Percentiles rank a stretch among this genome's conserved stretches.
These are phyloP conservation scores for Solanum lignicaule DNA, from an alignment of 257 asterid species.

Conservation along the genomic window DNA sequence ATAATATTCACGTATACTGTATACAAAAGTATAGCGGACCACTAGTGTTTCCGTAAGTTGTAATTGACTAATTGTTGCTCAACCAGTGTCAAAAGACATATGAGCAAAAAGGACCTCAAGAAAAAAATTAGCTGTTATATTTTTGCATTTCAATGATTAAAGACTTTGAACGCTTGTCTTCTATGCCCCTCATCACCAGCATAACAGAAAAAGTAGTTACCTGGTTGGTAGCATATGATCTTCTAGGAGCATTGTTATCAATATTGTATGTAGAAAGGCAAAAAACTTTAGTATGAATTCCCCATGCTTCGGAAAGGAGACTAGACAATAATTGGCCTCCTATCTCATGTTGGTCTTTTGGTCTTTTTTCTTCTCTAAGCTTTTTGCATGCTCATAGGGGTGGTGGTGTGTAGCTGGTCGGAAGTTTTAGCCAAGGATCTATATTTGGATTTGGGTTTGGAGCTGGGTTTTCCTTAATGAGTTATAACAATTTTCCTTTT, in stretches of 20 bases:
- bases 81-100: neutral
- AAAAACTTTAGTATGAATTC: neutral
- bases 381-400: neutral
- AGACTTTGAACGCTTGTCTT: neutral
- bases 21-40: neutral
- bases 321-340: neutral
- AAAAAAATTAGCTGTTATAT: neutral
- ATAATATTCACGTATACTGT: neutral
- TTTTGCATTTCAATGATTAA: neutral
- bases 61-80: neutral
- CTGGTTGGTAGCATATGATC: conserved; percentile 51
- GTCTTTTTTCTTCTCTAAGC: neutral
- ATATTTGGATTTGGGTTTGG: neutral
- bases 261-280: neutral
- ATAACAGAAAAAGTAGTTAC: conserved; percentile 11
- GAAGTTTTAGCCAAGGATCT: neutral
- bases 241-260: conserved; percentile 56
- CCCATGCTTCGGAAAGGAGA: neutral
- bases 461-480: neutral
- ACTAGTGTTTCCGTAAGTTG: neutral
- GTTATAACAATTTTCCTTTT: neutral
- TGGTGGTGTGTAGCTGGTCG: neutral
- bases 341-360: neutral
- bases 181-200: neutral
- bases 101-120: neutral